Conservation (phyloP, 495 filamentous ascomycete species). For the Aspergillus indologenus region DNA sequence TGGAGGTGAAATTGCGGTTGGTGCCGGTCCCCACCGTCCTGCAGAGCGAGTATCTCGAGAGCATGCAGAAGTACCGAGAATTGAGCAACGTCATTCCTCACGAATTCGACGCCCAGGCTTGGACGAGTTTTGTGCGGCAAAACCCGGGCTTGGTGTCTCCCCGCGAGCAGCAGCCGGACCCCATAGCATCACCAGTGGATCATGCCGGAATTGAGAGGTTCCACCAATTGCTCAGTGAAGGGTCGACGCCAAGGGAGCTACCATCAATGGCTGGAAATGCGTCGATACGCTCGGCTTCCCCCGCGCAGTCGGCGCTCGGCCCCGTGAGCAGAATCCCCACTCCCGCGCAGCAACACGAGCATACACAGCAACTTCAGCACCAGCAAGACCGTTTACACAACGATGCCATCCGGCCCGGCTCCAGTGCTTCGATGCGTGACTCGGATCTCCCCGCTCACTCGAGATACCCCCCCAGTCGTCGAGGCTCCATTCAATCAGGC, state of each 20-base stretch:
- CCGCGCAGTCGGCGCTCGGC: constrained; percentile 34
- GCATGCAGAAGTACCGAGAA: constrained; percentile 59
- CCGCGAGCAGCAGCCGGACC: constrained; percentile 30
- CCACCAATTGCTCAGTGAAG: constrained; percentile 48
- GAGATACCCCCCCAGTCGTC: constrained; percentile 26
- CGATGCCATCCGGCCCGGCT: constrained; percentile 44
- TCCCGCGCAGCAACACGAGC: constrained; percentile 28
- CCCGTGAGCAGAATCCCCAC: constrained; percentile 37
- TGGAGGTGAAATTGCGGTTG: constrained; percentile 91
- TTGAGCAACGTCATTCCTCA: constrained; percentile 58
- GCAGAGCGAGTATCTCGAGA: constrained; percentile 66
- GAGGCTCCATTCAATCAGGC: constrained; percentile 51
- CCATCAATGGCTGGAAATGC: constrained; percentile 29
- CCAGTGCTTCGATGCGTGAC: constrained; percentile 47
- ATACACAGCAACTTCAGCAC: constrained; percentile 15
- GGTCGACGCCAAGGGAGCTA: constrained; percentile 44
- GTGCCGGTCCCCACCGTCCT: constrained; percentile 74
- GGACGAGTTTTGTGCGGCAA: constrained; percentile 62
- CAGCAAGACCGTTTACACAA: constrained; percentile 25
- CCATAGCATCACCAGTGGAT: constrained; percentile 42
- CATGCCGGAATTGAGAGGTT: constrained; percentile 54
- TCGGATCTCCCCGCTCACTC: constrained; percentile 32
- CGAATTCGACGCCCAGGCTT: constrained; percentile 66
- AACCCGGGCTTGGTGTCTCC: constrained; percentile 50
- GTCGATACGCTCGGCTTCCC: constrained; percentile 34